Evolutionary conservation across 2,329 filamentous ascomycete species (phyloP).

Genomic region (Zymoseptoria pseudotritici): DNA sequence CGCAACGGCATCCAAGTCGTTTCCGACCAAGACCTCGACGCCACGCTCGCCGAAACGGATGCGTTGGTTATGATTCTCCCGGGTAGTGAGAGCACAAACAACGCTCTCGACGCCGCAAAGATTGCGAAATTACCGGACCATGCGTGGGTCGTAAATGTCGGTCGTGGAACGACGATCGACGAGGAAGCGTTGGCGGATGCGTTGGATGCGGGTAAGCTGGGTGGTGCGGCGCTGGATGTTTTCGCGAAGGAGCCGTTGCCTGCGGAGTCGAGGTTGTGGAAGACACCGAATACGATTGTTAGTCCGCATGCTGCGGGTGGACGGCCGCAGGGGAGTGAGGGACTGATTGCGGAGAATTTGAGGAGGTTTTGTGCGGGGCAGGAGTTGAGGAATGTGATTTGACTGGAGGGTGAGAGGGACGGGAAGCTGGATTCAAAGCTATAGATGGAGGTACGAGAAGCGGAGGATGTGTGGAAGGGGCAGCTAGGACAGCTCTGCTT

Average conservation of each 20-base stretch:
- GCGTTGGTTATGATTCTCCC: constrained; percentile 62
- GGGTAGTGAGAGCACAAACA: constrained; percentile 48
- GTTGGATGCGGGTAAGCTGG: constrained; percentile 39
- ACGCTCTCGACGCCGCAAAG: constrained; percentile 50
- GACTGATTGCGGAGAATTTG: constrained; percentile 54
- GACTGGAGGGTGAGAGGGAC: background rate
- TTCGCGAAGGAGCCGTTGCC: constrained; percentile 49
- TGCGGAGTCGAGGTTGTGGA: constrained; percentile 37
- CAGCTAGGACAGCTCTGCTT: too few species aligned
- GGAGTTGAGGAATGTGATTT: constrained; percentile 50
- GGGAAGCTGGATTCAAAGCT: background rate
- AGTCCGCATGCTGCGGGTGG: constrained; percentile 55
- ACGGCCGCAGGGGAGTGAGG: constrained; percentile 53
- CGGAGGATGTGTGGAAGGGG: too few species aligned
- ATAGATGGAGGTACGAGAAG: too few species aligned
- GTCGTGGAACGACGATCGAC: constrained; percentile 55
- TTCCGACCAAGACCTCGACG: constrained; percentile 46
- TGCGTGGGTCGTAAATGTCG: constrained; percentile 63
- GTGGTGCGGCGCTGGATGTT: constrained; percentile 47
- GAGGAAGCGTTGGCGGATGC: constrained; percentile 43
- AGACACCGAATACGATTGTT: constrained; percentile 46
- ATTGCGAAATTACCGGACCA: constrained; percentile 50
- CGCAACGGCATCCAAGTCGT: constrained; percentile 53
- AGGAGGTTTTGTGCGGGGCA: constrained; percentile 53
- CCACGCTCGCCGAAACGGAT: constrained; percentile 51